Evolutionary conservation across 2,329 filamentous ascomycete species (phyloP).

Genomic region (Geoglossum cookeanum): DNA sequence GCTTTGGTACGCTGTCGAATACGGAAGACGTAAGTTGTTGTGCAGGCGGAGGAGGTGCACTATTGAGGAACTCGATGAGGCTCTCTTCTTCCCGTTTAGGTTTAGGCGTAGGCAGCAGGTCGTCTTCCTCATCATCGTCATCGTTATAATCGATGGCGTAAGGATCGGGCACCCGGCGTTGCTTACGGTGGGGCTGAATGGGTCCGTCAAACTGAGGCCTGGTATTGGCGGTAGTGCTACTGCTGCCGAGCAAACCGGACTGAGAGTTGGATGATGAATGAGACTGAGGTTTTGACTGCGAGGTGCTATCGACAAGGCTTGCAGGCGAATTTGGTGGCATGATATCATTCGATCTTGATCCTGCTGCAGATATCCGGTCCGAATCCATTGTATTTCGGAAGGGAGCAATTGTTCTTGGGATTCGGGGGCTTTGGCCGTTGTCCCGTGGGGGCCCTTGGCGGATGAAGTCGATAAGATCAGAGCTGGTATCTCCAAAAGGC

Average conservation of each 20-base stretch:
- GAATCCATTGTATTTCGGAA: constrained; percentile 76
- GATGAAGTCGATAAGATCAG: constrained; percentile 90
- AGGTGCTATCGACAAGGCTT: constrained; percentile 32
- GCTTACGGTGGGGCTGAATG: constrained; percentile 50
- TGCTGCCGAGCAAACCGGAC: constrained; percentile 38
- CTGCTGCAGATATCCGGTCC: constrained; percentile 44
- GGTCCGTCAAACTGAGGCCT: constrained; percentile 14
- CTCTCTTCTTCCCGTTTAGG: constrained; percentile 27
- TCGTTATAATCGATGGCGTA: constrained; percentile 63
- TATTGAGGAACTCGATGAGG: constrained; percentile 28
- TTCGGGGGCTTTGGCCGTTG: constrained; percentile 38
- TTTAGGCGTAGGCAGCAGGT: constrained; percentile 27
- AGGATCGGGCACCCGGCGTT: constrained; percentile 63
- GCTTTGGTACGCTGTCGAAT: constrained; percentile 9
- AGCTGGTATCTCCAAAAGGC: constrained; percentile 45
- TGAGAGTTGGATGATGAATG: constrained; percentile 38
- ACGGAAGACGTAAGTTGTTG: constrained; percentile 6
- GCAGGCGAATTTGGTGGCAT: constrained; percentile 21
- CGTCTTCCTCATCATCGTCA: constrained; percentile 32
- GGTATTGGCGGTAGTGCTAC: constrained; percentile 16
- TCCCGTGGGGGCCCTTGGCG: constrained; percentile 55
- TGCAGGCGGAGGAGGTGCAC: constrained; percentile 21
- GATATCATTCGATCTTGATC: constrained; percentile 8
- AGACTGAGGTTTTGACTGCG: constrained; percentile 4
- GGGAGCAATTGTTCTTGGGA: constrained; percentile 65